phyloP scores from a whole-genome alignment of 1,139 yeast species.

The Hansenula sp. region DNA sequence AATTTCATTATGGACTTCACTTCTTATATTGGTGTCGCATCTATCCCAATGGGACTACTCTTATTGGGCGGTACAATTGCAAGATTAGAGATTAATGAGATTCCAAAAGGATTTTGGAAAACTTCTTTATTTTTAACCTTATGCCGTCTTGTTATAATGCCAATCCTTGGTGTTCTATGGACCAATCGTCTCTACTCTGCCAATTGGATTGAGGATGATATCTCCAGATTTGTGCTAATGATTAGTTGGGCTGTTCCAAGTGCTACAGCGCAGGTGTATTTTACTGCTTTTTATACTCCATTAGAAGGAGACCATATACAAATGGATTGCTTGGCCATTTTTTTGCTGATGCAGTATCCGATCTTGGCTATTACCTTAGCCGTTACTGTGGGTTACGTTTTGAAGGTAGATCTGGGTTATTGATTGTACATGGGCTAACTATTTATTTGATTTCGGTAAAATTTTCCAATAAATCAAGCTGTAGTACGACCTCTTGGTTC shows the following conservation, averaged over 20 bases:
- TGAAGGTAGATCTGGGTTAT: conserved; percentile 30
- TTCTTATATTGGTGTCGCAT: conserved; percentile 76
- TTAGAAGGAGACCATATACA: conserved; percentile 55
- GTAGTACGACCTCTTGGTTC: no score
- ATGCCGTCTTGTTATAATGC: conserved; percentile 49
- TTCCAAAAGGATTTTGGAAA: conserved; percentile 47
- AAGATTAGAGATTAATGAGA: conserved; percentile 65
- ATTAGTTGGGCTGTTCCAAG: conserved; percentile 66
- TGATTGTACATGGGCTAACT: not conserved
- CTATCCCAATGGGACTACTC: conserved; percentile 82
- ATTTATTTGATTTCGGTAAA: not conserved
- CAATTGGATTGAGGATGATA: conserved; percentile 46
- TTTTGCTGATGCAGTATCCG: conserved; percentile 59
- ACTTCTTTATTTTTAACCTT: conserved; percentile 41
- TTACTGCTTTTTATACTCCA: conserved; percentile 72
- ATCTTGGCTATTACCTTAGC: conserved; percentile 59
- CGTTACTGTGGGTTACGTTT: conserved; percentile 57
- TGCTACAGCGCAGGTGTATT: conserved; percentile 68
- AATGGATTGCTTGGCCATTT: conserved; percentile 70
- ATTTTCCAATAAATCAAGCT: no score
- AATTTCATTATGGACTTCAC: conserved; percentile 81
- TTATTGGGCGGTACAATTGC: conserved; percentile 86
- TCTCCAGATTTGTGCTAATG: conserved; percentile 63
- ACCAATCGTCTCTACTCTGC: conserved; percentile 41
- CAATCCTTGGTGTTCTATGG: conserved; percentile 61